These are phyloP conservation scores for Stephanocyclus meneghinianus DNA, from an alignment of 352 stramenopile species.

Conservation along the genomic window DNA sequence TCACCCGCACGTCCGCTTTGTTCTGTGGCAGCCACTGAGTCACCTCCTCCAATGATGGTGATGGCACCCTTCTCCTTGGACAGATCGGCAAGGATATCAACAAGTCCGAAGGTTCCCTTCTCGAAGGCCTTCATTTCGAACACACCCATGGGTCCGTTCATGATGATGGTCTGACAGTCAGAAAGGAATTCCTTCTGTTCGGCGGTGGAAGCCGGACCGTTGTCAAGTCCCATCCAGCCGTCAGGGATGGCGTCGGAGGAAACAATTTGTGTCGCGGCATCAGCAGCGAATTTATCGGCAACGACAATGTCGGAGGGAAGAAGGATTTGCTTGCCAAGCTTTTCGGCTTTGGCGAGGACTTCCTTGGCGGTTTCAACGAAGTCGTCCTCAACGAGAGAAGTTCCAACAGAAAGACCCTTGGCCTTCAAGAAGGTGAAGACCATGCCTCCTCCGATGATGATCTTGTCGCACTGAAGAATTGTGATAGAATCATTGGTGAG, in stretches of 20 bases:
- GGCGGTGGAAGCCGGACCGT: slow-evolving; percentile 81
- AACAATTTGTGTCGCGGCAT: slow-evolving; percentile 83
- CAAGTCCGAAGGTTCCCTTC: slow-evolving; percentile 92
- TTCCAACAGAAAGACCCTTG: slow-evolving; percentile 91
- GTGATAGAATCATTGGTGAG: too few relatives aligned
- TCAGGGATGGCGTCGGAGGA: slow-evolving; percentile 88
- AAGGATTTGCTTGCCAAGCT: slow-evolving; percentile 92
- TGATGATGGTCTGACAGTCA: slow-evolving; percentile 95
- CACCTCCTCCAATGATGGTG: slow-evolving; percentile 96
- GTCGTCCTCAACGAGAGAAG: slow-evolving; percentile 88
- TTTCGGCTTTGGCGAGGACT: slow-evolving; percentile 94
- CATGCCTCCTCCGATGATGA: slow-evolving; percentile 95
- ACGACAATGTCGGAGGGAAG: slow-evolving; percentile 93
- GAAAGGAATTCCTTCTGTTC: slow-evolving; percentile 86
- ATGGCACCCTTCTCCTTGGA: slow-evolving; percentile 92
- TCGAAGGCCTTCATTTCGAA: slow-evolving; percentile 98
- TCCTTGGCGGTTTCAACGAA: slow-evolving; percentile 88
- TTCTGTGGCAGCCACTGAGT: slow-evolving; percentile 90
- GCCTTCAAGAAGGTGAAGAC: slow-evolving; percentile 98
- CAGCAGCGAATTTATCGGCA: slow-evolving; percentile 84
- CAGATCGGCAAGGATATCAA: slow-evolving; percentile 93
- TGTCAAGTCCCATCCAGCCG: slow-evolving; percentile 94
- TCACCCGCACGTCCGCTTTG: slow-evolving; percentile 84
- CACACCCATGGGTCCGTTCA: slow-evolving; percentile 99
- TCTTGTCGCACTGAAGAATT: slow-evolving; percentile 86